Conservation (phyloP, 1,139 yeast species). For the Taphrina pruni region DNA sequence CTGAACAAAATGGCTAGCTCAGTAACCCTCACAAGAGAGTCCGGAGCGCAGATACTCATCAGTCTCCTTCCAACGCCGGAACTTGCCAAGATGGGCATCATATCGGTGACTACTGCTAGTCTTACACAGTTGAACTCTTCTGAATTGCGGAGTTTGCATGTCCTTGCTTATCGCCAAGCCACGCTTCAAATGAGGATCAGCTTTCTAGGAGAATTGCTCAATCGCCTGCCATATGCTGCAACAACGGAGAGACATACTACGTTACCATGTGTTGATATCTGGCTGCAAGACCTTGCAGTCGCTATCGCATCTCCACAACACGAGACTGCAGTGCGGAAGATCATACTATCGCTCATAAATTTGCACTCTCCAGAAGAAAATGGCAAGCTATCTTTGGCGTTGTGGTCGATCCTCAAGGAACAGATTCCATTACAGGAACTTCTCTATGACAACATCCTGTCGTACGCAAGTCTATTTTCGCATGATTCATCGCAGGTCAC, state of each 20-base stretch:
- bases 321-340: background rate
- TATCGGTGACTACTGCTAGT: background rate
- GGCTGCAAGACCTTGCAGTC: conserved; percentile 12
- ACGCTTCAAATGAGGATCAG: background rate
- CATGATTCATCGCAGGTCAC: conserved; percentile 13
- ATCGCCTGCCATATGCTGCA: conserved; percentile 3
- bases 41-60: conserved; percentile 15
- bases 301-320: background rate
- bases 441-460: background rate
- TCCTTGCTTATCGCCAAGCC: background rate
- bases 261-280: conserved; percentile 13
- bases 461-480: conserved; percentile 1
- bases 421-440: background rate
- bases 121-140: conserved; percentile 1
- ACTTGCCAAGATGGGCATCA: background rate
- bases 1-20: conserved; percentile 12
- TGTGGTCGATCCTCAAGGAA: conserved; percentile 3
- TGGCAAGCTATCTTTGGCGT: background rate
- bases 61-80: conserved; percentile 2
- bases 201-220: conserved; percentile 12
- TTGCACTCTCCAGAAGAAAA: conserved; percentile 12
- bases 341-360: conserved; percentile 16
- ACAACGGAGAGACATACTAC: conserved; percentile 9
- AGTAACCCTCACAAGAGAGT: background rate
- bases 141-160: conserved; percentile 19